Base-by-base conservation (phyloP, 2,329 filamentous ascomycete species). In the Exophiala sp. region DNA sequence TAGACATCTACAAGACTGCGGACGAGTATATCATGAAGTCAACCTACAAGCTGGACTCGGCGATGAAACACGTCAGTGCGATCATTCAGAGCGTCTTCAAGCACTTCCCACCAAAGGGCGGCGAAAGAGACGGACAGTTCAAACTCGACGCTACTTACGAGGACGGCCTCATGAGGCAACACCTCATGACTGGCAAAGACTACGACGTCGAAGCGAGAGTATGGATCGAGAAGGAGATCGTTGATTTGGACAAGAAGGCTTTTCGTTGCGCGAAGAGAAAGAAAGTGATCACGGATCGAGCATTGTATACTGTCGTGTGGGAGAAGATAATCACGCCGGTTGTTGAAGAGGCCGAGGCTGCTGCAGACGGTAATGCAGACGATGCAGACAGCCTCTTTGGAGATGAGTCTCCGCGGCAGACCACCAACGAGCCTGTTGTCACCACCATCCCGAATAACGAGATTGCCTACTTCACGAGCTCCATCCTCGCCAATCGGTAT, bases 401-500 rank as follows among this genome's bases (percentile, higher is more conserved):
- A 21, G 21, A 47, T n/a, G 41, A 53, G 29, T 12, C 49, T 3
- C n/a, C 48, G 35, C 35, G 10, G 10, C 35, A 38, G 14, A 10
- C 10, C 10, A 4, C 40, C 38, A 18, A 12, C 12, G 43, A 18
- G 20, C 21, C 47, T 12, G 40, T 46, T 32, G 48, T 16, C 8
- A 51, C 45, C 11, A 11, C 34, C 11, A 52, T 58, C 34, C 38
- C 52, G 3, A 35, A 41, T 18, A 39, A 59, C 16, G 47, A 61
- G 12, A 43, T 58, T 14, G 18, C 45, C 3, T 34, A 49, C 16
- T 62, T 57, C 55, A 58, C 47, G 4, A 56, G 47, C 14, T 41
- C 60, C 8, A 54, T 52, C 20, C 47, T 46, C 20, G 62, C 62
- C 5, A 64, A 64, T 44, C 57, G 61, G 8, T 48, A 59, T 33